Percentiles rank a stretch among this genome's conserved stretches.
These are phyloP conservation scores for Gelatoporia subvermispora DNA, from an alignment of 768 basidiomycete genomes.

Conservation along the genomic window DNA sequence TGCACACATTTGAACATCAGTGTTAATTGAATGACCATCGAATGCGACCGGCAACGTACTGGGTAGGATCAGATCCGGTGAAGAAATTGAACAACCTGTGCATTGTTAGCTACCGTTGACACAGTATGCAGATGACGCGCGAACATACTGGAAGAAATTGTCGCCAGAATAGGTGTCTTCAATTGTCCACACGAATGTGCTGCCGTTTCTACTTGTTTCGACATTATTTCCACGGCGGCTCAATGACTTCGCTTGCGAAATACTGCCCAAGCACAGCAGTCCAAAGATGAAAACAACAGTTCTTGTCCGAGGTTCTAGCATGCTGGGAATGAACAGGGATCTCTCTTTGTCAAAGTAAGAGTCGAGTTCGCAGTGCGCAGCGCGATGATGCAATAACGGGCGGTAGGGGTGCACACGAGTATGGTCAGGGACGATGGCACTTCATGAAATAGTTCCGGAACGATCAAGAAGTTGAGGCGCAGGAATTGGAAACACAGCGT, in stretches of 20 bases:
- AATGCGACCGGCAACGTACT: constrained; percentile 52
- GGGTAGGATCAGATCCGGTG: constrained; percentile 58
- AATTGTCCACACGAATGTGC: constrained; percentile 59
- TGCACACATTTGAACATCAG: constrained; percentile 22
- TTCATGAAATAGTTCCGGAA: too few species aligned
- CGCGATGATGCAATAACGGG: too few species aligned
- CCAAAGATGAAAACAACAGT: background rate
- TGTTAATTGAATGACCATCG: too few species aligned
- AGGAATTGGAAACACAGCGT: too few species aligned
- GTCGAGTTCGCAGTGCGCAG: too few species aligned
- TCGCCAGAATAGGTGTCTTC: constrained; percentile 63
- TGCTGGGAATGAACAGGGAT: too few species aligned
- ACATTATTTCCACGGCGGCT: constrained; percentile 17
- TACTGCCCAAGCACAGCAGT: background rate
- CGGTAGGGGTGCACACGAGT: too few species aligned
- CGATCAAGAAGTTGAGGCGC: too few species aligned
- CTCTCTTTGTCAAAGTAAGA: too few species aligned
- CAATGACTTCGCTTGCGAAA: constrained; percentile 3
- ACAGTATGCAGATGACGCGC: background rate
- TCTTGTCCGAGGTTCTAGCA: background rate
- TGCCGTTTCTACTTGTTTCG: constrained; percentile 40
- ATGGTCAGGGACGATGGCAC: too few species aligned
- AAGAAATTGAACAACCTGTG: constrained; percentile 57
- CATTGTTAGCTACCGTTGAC: background rate
- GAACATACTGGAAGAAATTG: constrained; percentile 65